Conservation (phyloP, 1,284 basidiomycete species). For the Mycena citricolor region DNA sequence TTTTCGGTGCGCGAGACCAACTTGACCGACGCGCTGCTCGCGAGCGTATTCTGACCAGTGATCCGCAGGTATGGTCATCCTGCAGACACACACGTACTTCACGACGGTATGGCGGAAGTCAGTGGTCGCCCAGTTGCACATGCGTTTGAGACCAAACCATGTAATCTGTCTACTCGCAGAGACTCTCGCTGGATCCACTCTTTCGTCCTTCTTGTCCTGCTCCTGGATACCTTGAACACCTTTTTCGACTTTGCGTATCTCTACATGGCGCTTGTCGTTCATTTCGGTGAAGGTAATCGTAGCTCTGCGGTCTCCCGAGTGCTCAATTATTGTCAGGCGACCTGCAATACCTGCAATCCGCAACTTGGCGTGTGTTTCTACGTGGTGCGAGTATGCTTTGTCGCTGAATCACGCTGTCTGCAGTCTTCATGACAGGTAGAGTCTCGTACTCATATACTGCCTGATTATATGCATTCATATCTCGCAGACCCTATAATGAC, state of each 20-base stretch:
- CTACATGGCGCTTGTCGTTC: constrained; percentile 34
- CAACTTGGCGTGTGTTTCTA: constrained; percentile 32
- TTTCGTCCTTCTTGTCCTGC: constrained; percentile 33
- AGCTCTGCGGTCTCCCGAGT: neutral
- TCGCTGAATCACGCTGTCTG: neutral
- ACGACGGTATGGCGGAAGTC: too few relatives aligned
- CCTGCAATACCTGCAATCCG: constrained; percentile 24
- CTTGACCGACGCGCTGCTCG: constrained; percentile 33
- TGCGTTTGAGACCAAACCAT: too few relatives aligned
- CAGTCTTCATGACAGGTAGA: constrained; percentile 32
- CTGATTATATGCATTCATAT: neutral
- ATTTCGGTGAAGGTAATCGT: constrained; percentile 33
- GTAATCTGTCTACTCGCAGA: constrained; percentile 16
- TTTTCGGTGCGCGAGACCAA: neutral
- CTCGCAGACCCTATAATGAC: too few relatives aligned
- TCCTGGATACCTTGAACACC: constrained; percentile 35
- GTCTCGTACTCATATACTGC: neutral
- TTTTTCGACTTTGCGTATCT: constrained; percentile 33
- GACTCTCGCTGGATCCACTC: neutral
- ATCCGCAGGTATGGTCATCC: constrained; percentile 40
- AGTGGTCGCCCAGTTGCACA: too few relatives aligned
- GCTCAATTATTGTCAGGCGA: constrained; percentile 24
- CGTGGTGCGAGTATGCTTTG: neutral
- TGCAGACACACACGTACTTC: constrained; percentile 39
- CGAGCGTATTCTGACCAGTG: constrained; percentile 34